Conservation (phyloP, 805 yeast species). For the Cyberlindnera mrakii region DNA sequence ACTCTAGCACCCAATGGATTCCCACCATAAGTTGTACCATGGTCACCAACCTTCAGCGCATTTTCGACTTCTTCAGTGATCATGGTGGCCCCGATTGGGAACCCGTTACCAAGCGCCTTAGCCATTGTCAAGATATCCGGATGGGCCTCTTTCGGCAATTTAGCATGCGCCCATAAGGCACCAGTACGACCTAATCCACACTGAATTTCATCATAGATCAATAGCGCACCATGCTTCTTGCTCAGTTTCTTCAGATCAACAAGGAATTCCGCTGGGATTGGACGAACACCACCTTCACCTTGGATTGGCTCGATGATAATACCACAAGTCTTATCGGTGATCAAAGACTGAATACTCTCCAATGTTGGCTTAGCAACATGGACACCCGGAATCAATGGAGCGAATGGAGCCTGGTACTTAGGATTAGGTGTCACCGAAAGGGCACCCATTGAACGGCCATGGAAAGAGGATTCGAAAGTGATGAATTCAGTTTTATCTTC, state of each 20-base stretch:
- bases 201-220: constrained; percentile 93
- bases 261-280: constrained; percentile 59
- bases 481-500: constrained; percentile 67
- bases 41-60: constrained; percentile 82
- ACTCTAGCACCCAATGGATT: constrained; percentile 87
- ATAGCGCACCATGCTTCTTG: constrained; percentile 58
- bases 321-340: constrained; percentile 53
- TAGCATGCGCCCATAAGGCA: constrained; percentile 84
- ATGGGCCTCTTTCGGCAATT: constrained; percentile 71
- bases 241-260: constrained; percentile 62
- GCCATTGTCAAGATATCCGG: constrained; percentile 95
- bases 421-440: constrained; percentile 87
- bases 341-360: constrained; percentile 46
- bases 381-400: constrained; percentile 89
- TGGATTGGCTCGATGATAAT: constrained; percentile 96
- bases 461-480: constrained; percentile 87
- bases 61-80: constrained; percentile 73
- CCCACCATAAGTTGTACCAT: constrained; percentile 97
- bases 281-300: constrained; percentile 94
- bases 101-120: constrained; percentile 94
- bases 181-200: constrained; percentile 96
- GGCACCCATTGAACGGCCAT: constrained; percentile 94
- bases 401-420: constrained; percentile 87
- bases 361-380: constrained; percentile 59
- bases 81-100: constrained; percentile 92